Evolutionary conservation across 2,329 filamentous ascomycete genomes (phyloP), one percentile per base, ranked within the genome.

Genomic region (Lomentospora prolificans): DNA sequence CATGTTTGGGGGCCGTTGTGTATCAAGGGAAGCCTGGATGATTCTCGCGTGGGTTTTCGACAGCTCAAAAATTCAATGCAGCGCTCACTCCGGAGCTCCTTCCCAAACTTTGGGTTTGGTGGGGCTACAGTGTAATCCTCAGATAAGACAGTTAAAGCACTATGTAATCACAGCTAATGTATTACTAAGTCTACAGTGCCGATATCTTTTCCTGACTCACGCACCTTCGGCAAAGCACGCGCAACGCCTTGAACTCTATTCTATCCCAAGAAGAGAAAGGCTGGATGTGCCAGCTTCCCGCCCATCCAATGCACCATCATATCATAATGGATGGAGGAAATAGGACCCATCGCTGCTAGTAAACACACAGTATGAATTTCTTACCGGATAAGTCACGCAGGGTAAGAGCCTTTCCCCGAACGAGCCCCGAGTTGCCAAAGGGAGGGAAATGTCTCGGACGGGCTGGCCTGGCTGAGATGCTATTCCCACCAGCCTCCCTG

Each of bases 301-400:
- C 44, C 44, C 44, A 48, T 22, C 44, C 36, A 22, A 12, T 19
- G 22, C 44, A 48, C 44, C 44, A 48, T 48, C 44, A 48, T 48
- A 48, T 48, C 44, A 48, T 48, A 48, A 48, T 48, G 44, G 44
- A 17, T 48, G 44, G 44, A 48, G 44, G 44, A 48, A 9, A 22
- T 8, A 10, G 44, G 44, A 9, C 24, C 44, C 44, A 48, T 48
- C 44, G n/a, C n/a, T 9, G 36, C n/a, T 41, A 8, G 36, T 17
- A 22, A 12, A 54, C 24, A 50, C 41, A 41, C 53, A 55, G 41
- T 55, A 56, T 56, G 54, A 56, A 51, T 51, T 56, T 56, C 46
- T 33, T 56, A 33, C 22, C 19, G 22, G 54, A 56, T 33, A 56
- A 56, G 46, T 51, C 54, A 25, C 54, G 54, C 46, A 56, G 48